phyloP scores from a whole-genome alignment of 371 early-diverging fungal genomes.

The Actinomucor elegans region DNA sequence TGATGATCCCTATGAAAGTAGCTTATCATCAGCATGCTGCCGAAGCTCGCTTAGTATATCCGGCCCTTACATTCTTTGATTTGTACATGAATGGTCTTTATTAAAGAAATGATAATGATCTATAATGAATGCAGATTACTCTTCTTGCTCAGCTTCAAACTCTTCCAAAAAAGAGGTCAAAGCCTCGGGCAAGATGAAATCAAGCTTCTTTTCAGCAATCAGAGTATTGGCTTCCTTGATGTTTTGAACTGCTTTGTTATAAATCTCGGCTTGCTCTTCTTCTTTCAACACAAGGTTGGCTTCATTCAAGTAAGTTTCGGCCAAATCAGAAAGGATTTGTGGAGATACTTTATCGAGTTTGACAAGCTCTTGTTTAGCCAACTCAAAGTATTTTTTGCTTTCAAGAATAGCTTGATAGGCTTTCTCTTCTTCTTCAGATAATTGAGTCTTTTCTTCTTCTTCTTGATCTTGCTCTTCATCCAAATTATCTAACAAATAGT shows the following conservation, averaged over 20 bases:
- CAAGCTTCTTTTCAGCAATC: constrained; percentile 24
- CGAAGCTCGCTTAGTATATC: too few species aligned
- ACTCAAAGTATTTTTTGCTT: constrained; percentile 35
- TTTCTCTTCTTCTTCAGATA: constrained; percentile 32
- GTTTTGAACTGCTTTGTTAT: constrained; percentile 28
- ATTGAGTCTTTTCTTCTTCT: constrained; percentile 23
- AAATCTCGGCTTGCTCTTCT: constrained; percentile 35
- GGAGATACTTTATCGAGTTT: constrained; percentile 22
- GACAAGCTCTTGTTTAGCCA: constrained; percentile 24
- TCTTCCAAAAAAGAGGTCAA: constrained; percentile 44
- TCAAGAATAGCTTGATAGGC: constrained; percentile 36
- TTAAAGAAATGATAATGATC: too few species aligned
- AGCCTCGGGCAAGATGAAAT: constrained; percentile 43
- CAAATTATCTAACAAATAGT: constrained; percentile 41
- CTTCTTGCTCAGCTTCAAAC: constrained; percentile 24
- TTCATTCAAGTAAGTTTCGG: constrained; percentile 40
- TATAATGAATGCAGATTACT: neutral
- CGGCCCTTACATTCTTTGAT: too few species aligned
- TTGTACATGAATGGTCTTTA: too few species aligned
- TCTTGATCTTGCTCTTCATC: constrained; percentile 30
- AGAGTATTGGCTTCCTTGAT: constrained; percentile 33
- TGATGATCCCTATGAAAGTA: too few species aligned
- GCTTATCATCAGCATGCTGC: too few species aligned
- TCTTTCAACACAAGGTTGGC: constrained; percentile 42
- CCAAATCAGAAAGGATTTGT: constrained; percentile 37